Conservation (phyloP, 2,329 filamentous ascomycete species). For the Colletotrichum sublineola region DNA sequence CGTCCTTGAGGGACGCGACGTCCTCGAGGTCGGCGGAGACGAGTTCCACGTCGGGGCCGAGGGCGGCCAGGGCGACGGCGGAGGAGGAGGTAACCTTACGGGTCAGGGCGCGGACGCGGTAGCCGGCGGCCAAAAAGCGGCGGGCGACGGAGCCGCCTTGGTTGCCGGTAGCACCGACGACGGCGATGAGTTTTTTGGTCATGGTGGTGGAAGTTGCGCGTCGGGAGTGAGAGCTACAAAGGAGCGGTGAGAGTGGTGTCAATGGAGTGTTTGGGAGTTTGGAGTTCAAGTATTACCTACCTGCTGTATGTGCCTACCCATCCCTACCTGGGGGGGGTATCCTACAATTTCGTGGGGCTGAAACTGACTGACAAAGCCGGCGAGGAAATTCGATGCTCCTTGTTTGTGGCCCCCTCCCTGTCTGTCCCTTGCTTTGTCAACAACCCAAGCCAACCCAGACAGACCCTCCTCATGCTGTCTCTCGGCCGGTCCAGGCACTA, state of each 20-base stretch:
- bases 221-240: background rate
- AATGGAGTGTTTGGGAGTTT: background rate
- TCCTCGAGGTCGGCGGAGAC: constrained; percentile 61
- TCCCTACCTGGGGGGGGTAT: too few relatives aligned
- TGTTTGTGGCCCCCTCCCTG: constrained; percentile 4
- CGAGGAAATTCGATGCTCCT: background rate
- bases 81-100: constrained; percentile 58
- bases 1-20: constrained; percentile 52
- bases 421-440: background rate
- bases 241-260: constrained; percentile 3
- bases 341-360: background rate
- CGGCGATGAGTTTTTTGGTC: constrained; percentile 53
- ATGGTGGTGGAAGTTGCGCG: constrained; percentile 6
- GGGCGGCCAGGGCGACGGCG: constrained; percentile 55
- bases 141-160: constrained; percentile 67
- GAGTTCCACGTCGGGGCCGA: constrained; percentile 49
- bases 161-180: constrained; percentile 63
- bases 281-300: too few relatives aligned
- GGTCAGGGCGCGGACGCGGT: constrained; percentile 62
- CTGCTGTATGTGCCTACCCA: too few relatives aligned
- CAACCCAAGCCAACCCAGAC: too few relatives aligned
- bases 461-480: background rate
- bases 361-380: background rate
- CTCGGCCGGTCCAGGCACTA: constrained; percentile 1
- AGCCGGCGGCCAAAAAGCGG: constrained; percentile 58